Base-by-base conservation (phyloP, 495 filamentous ascomycete species). In the Penicillium arizonense region DNA sequence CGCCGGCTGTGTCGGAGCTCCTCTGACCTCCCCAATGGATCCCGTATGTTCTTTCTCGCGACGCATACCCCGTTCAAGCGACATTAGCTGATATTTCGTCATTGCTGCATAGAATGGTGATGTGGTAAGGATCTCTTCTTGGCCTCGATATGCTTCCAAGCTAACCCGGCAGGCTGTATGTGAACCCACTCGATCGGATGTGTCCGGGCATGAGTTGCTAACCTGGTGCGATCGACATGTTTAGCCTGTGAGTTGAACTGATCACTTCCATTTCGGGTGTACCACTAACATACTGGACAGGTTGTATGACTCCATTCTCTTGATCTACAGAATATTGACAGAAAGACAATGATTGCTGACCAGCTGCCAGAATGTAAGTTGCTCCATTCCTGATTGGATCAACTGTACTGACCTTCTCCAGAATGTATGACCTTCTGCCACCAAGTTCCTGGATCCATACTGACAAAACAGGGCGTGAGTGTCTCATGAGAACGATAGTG, bases 91-190 rank as follows among this genome's bases (percentile, higher is more conserved):
- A 34, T 33, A 18, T 33, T 26, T 46, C 45, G 28, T 50, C 53
- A 37, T 50, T 33, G 35, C 47, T 40, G 6, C 2, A 41, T 38
- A 56, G 53, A 45, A 38, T 18, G 53, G 53, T 46, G 46, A 56
- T 38, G 53, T 50, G 46, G 53, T 56, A 28, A 56, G 51, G 49
- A 20, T 40, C 32, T 14, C 32, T 24, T 47, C 12, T 12, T 32
- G 35, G 3, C 9, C 21, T 42, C 1, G 39, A 20, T 20, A n/a
- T 24, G 8, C 21, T 42, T 23, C 20, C 39, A 16, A 24, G 39
- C 51, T 53, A 40, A 53, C 20, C 7, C 5, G 14, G 20, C 51
- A 53, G 51, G 51, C 42, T 46, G 51, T 53, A 53, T 33, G 51
- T 42, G 18, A 42, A 18, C n/a, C 39, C 39, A 42, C 18, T 18